A percentile compares a stretch with the other conserved stretches of the same genome.
These are phyloP conservation scores for Acacia melanoxylon DNA, from an alignment of 306 rosid species.

Conservation along the genomic window DNA sequence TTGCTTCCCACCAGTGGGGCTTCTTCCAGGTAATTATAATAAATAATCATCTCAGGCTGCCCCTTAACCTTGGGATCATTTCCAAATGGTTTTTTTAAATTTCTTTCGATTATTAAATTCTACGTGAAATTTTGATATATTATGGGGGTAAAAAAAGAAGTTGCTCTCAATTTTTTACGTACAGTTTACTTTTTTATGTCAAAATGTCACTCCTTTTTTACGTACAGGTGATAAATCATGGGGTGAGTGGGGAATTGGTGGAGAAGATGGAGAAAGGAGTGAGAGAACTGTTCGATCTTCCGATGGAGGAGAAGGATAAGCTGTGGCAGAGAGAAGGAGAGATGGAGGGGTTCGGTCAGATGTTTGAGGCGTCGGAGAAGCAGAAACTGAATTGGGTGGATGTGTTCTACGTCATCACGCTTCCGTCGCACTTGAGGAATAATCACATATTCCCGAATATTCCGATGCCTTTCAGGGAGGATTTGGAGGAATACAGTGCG, in stretches of 20 bases:
- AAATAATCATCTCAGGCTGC: no score
- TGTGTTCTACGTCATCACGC: conserved; percentile 4
- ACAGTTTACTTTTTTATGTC: no score
- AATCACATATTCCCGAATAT: conserved; percentile 13
- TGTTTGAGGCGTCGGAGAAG: conserved; percentile 16
- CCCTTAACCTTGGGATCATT: no score
- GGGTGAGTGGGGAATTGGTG: neutral
- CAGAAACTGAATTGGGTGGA: conserved; percentile 29
- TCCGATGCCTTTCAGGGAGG: neutral
- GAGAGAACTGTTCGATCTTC: conserved; percentile 40
- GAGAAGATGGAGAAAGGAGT: conserved; percentile 39
- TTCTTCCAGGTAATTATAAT: conserved; percentile 40
- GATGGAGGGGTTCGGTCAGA: conserved; percentile 31
- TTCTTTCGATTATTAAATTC: no score
- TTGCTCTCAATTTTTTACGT: no score
- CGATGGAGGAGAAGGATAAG: conserved; percentile 26
- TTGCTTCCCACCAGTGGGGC: conserved; percentile 55
- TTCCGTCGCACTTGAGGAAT: conserved; percentile 13
- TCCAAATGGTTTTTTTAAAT: no score
- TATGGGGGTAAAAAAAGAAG: no score
- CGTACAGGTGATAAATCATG: neutral
- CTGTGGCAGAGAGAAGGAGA: conserved; percentile 27
- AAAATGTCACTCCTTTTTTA: no score
- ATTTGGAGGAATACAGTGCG: neutral
- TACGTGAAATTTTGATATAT: no score